A percentile compares a stretch with the other conserved stretches of the same genome.
These are phyloP conservation scores for Venturia pyrina DNA, from an alignment of 2,329 filamentous ascomycete species.

Conservation along the genomic window DNA sequence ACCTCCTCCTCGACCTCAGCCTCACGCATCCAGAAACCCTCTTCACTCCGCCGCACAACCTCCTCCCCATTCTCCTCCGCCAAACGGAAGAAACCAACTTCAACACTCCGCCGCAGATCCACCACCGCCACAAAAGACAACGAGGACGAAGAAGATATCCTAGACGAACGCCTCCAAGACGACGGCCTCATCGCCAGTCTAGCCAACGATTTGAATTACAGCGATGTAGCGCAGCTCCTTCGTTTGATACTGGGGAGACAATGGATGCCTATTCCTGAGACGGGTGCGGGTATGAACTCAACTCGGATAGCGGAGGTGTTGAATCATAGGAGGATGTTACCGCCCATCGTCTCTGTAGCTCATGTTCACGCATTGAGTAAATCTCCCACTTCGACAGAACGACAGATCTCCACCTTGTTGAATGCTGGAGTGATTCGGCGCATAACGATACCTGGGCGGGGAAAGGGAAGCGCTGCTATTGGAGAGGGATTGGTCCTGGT, in stretches of 20 bases:
- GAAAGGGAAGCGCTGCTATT: conserved; percentile 44
- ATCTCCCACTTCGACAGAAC: conserved; percentile 55
- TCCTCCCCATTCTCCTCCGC: conserved; percentile 29
- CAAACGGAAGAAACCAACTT: conserved; percentile 25
- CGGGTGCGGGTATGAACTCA: conserved; percentile 51
- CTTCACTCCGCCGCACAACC: conserved; percentile 20
- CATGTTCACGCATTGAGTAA: conserved; percentile 56
- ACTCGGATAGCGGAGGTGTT: conserved; percentile 54
- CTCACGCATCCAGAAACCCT: conserved; percentile 19
- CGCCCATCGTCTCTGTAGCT: conserved; percentile 54
- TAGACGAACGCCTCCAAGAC: conserved; percentile 26
- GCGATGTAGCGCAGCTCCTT: conserved; percentile 50
- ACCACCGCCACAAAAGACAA: neutral
- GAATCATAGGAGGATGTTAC: conserved; percentile 48
- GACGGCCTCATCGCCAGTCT: conserved; percentile 34
- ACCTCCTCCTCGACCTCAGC: conserved; percentile 14
- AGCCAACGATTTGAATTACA: conserved; percentile 45
- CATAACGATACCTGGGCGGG: conserved; percentile 52
- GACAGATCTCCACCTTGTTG: conserved; percentile 54
- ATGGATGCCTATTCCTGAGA: conserved; percentile 39
- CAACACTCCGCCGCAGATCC: conserved; percentile 11
- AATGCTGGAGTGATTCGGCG: conserved; percentile 48
- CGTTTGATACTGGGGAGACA: conserved; percentile 22
- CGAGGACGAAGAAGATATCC: conserved; percentile 21
- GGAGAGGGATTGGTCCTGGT: conserved; percentile 57